Percentiles rank a stretch among this genome's conserved stretches.
These are phyloP conservation scores for Triticum dicoccoides DNA, from an alignment of 176 grass and related monocot species.

Conservation along the genomic window DNA sequence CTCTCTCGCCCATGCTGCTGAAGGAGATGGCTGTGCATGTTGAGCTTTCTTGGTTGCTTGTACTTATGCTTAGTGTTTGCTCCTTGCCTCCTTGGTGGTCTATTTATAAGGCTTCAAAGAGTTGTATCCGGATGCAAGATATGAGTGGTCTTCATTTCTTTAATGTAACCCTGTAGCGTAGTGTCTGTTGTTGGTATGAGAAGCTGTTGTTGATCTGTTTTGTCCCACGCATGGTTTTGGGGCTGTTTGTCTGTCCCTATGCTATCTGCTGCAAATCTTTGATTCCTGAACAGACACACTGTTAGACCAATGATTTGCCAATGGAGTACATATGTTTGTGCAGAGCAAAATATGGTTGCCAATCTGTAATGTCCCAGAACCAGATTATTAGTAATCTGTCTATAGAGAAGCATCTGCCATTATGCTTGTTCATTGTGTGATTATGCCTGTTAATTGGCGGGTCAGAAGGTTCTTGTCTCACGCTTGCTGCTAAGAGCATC, in stretches of 20 bases:
- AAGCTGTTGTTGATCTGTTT: conserved; percentile 1
- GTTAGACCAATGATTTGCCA: not conserved
- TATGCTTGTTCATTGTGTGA: too few relatives aligned
- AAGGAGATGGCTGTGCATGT: not conserved
- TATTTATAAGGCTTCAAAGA: conserved; percentile 36
- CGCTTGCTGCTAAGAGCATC: too few relatives aligned
- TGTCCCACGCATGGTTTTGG: conserved; percentile 30
- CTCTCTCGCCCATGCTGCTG: conserved; percentile 42
- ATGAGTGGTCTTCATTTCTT: not conserved
- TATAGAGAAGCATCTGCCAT: too few relatives aligned
- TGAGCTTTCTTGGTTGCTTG: not conserved
- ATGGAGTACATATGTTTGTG: not conserved
- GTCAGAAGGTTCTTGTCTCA: too few relatives aligned
- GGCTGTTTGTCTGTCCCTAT: conserved; percentile 24
- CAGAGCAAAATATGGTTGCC: too few relatives aligned
- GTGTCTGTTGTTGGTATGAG: conserved; percentile 22
- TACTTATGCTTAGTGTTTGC: conserved; percentile 24
- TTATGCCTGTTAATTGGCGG: too few relatives aligned
- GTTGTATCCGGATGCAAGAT: conserved; percentile 24
- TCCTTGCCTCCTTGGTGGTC: not conserved
- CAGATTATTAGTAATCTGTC: too few relatives aligned
- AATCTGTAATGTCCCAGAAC: too few relatives aligned
- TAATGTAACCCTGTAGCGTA: not conserved
- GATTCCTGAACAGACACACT: not conserved
- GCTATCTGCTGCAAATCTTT: conserved; percentile 30